Percentiles rank a stretch among this genome's conserved stretches.
Conservation (phyloP, 1,284 basidiomycete genomes). For the Marasmius sp. region DNA sequence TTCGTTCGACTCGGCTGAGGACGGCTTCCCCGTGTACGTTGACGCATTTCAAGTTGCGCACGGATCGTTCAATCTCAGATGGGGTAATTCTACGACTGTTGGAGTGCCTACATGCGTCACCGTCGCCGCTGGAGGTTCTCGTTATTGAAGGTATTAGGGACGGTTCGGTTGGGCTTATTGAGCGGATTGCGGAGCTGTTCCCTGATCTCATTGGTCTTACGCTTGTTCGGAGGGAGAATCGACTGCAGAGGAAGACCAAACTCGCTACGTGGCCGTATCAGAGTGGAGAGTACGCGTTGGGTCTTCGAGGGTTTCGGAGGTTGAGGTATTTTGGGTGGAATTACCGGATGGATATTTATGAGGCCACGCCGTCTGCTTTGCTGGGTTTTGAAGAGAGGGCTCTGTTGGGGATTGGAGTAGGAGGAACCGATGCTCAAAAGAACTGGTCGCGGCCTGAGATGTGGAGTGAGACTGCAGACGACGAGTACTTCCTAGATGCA, state of each 20-base stretch:
- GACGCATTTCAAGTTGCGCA: conserved; percentile 4
- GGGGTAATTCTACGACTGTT: background rate
- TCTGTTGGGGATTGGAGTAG: background rate
- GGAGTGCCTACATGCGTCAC: background rate
- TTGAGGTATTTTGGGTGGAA: conserved; percentile 7
- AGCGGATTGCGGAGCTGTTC: conserved; percentile 1
- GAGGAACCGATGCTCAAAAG: background rate
- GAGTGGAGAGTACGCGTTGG: conserved; percentile 3
- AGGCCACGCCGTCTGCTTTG: background rate
- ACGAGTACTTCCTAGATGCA: background rate
- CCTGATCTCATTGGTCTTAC: conserved; percentile 5
- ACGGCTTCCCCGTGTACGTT: background rate
- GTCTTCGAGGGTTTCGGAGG: background rate
- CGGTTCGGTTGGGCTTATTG: background rate
- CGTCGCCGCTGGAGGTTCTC: background rate
- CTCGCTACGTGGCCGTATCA: conserved; percentile 1
- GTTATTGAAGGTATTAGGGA: conserved; percentile 2
- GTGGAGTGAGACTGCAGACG: background rate
- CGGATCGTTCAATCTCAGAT: background rate
- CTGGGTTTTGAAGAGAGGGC: background rate
- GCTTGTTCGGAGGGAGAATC: conserved; percentile 4
- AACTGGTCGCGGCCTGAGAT: background rate
- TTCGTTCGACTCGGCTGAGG: background rate
- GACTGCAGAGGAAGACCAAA: background rate
- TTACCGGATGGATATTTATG: background rate